Conservation (phyloP, 768 basidiomycete genomes). For the Sarcomyxa edulis region DNA sequence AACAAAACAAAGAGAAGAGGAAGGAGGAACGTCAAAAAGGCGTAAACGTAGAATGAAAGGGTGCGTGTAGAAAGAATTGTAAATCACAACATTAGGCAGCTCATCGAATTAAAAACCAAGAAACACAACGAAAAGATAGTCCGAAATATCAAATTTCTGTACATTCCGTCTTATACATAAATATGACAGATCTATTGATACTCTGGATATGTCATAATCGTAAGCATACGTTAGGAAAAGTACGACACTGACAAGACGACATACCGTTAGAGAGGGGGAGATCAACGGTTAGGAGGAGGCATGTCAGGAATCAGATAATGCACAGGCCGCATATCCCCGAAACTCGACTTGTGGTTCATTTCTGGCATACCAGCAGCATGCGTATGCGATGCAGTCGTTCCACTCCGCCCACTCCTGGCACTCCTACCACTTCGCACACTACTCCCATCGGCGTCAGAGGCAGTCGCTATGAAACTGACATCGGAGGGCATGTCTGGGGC, state of each 20-base stretch:
- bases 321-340: slow-evolving; percentile 39
- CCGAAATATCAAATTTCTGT: neutral
- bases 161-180: neutral
- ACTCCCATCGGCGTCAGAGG: too few species aligned
- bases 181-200: neutral
- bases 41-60: too few species aligned
- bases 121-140: neutral
- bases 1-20: too few species aligned
- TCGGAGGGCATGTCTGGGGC: slow-evolving; percentile 10
- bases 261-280: neutral
- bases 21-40: too few species aligned
- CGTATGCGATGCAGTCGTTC: slow-evolving; percentile 5
- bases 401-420: slow-evolving; percentile 6
- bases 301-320: slow-evolving; percentile 61
- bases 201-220: slow-evolving; percentile 1
- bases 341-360: slow-evolving; percentile 39
- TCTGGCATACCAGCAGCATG: too few species aligned
- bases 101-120: neutral
- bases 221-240: too few species aligned
- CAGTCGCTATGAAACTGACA: too few species aligned
- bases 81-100: too few species aligned
- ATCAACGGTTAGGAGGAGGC: slow-evolving; percentile 29
- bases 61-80: too few species aligned
- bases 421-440: too few species aligned
- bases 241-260: neutral